Conservation (phyloP, 164 flowering plant genomes). For the Sedum album region DNA sequence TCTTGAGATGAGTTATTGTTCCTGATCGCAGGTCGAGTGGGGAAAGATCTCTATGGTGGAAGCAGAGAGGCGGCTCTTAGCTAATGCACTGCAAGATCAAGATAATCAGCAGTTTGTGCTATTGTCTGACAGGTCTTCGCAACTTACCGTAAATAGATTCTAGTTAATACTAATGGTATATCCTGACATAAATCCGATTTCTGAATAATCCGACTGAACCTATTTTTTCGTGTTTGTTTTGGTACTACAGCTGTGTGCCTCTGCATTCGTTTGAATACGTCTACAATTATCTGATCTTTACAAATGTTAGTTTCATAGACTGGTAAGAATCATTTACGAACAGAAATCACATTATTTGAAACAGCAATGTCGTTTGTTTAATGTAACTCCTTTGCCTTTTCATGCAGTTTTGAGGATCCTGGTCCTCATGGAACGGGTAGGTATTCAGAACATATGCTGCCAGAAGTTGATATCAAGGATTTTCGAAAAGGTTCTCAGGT, state of each 20-base stretch:
- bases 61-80: constrained; percentile 80
- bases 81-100: constrained; percentile 69
- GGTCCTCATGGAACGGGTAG: constrained; percentile 96
- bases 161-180: neutral
- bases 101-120: constrained; percentile 85
- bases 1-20: neutral
- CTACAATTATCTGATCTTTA: constrained; percentile 78
- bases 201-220: neutral
- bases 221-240: neutral
- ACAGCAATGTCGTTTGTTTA: neutral
- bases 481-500: constrained; percentile 98
- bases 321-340: constrained; percentile 34
- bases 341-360: neutral
- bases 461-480: constrained; percentile 76
- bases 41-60: constrained; percentile 92
- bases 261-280: constrained; percentile 72
- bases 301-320: constrained; percentile 88
- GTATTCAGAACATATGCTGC: constrained; percentile 82
- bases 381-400: neutral
- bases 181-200: neutral
- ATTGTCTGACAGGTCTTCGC: constrained; percentile 77
- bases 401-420: constrained; percentile 86
- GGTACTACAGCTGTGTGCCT: constrained; percentile 82
- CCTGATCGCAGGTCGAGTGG: constrained; percentile 59
- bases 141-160: neutral